Evolutionary conservation across 495 filamentous ascomycete species (phyloP).

Genomic region (Zalerion maritima): DNA sequence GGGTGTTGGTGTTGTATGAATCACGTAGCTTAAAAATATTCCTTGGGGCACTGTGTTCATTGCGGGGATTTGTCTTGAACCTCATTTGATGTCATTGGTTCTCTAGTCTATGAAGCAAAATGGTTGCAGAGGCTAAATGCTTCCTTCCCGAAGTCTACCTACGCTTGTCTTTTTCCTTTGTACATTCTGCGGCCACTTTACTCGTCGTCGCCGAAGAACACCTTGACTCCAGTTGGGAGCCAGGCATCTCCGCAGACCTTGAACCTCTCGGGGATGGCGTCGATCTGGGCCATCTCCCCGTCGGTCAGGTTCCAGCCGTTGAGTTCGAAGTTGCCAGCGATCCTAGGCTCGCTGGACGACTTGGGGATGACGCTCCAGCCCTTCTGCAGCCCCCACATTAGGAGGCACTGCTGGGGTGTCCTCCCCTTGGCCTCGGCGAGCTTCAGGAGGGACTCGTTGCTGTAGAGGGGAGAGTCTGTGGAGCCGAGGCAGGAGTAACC

Average conservation of each 20-base stretch:
- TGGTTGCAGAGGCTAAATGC: too few species aligned
- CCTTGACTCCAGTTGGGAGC: conserved; percentile 62
- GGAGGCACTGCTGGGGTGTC: conserved; percentile 52
- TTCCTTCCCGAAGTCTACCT: too few species aligned
- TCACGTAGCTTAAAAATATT: too few species aligned
- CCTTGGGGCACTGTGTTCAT: too few species aligned
- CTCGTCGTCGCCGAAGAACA: conserved; percentile 82
- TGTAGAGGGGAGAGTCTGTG: conserved; percentile 39
- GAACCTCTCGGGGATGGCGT: conserved; percentile 50
- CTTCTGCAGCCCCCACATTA: conserved; percentile 56
- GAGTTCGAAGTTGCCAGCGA: conserved; percentile 50
- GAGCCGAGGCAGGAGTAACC: conserved; percentile 55
- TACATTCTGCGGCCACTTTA: too few species aligned
- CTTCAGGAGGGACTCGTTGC: conserved; percentile 41
- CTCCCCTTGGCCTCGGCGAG: conserved; percentile 51
- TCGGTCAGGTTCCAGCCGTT: conserved; percentile 51
- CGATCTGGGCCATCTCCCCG: conserved; percentile 48
- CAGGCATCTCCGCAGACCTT: conserved; percentile 59
- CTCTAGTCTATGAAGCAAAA: too few species aligned
- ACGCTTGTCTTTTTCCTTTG: too few species aligned
- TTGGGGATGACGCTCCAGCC: conserved; percentile 64
- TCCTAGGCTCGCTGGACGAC: conserved; percentile 45
- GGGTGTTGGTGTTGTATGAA: too few species aligned
- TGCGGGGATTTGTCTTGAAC: too few species aligned
- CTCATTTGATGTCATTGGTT: too few species aligned